phyloP scores from a whole-genome alignment of 1,284 basidiomycete genomes.

The Pseudomicrostroma phylloplanum region DNA sequence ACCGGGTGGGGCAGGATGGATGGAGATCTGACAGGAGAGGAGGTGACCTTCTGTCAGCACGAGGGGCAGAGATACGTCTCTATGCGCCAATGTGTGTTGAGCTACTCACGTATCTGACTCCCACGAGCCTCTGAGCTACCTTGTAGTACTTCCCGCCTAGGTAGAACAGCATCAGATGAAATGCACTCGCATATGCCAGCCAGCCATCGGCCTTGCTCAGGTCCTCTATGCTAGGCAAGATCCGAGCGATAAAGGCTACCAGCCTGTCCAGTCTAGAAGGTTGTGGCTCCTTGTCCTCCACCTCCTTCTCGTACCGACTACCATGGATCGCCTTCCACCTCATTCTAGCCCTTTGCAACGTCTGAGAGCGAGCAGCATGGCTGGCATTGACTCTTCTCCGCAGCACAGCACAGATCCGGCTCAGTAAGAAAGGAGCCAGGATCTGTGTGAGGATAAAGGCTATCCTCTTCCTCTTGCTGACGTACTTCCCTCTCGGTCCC shows the following conservation, averaged over 20 bases:
- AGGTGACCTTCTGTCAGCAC: constrained; percentile 20
- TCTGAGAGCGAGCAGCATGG: constrained; percentile 12
- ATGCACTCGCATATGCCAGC: constrained; percentile 38
- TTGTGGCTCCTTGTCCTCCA: constrained; percentile 8
- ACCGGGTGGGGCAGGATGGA: constrained; percentile 23
- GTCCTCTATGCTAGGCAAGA: constrained; percentile 44
- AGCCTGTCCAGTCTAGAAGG: constrained; percentile 17
- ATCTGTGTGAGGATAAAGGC: constrained; percentile 46
- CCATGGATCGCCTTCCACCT: constrained; percentile 8
- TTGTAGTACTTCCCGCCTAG: constrained; percentile 51
- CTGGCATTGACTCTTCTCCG: constrained; percentile 18
- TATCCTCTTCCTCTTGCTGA: constrained; percentile 26
- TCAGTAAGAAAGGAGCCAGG: constrained; percentile 44
- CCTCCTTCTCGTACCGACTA: neutral
- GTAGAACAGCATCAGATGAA: constrained; percentile 52
- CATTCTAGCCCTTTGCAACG: constrained; percentile 18
- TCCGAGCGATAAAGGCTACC: constrained; percentile 14
- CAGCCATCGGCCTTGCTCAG: constrained; percentile 37
- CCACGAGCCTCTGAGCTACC: constrained; percentile 47
- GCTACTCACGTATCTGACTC: constrained; percentile 45
- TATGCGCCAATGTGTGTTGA: neutral
- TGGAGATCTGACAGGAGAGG: constrained; percentile 16
- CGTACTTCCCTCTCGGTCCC: constrained; percentile 11
- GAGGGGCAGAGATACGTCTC: neutral
- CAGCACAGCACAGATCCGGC: constrained; percentile 32